These are phyloP conservation scores for Penicillium odoratum DNA, from an alignment of 495 filamentous ascomycete genomes.

Conservation along the genomic window DNA sequence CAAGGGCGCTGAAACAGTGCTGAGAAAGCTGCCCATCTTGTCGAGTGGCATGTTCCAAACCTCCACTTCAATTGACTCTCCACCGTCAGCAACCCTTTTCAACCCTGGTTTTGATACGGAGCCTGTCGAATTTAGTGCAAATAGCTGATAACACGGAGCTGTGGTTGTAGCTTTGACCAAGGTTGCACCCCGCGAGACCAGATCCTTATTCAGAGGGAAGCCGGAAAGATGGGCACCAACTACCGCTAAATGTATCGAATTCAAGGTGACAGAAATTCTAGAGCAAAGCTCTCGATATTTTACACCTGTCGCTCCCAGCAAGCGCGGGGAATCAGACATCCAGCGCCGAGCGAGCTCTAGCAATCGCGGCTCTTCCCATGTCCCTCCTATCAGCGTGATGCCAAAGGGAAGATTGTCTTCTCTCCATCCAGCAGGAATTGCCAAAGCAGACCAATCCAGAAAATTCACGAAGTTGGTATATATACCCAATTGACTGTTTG, in stretches of 20 bases:
- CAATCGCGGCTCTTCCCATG: conserved; percentile 33
- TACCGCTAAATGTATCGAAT: conserved; percentile 13
- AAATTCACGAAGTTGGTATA: conserved; percentile 69
- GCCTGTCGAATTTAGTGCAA: neutral
- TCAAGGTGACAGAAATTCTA: neutral
- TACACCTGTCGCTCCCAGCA: conserved; percentile 37
- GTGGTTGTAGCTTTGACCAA: conserved; percentile 14
- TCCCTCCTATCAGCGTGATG: conserved; percentile 59
- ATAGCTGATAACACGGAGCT: conserved; percentile 12
- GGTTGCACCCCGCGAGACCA: conserved; percentile 31
- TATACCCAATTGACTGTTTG: conserved; percentile 57
- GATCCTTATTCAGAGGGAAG: conserved; percentile 22
- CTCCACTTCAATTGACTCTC: conserved; percentile 29
- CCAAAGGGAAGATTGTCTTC: conserved; percentile 56
- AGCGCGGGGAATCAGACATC: conserved; percentile 11
- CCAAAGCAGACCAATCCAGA: conserved; percentile 61
- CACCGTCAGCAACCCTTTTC: conserved; percentile 43
- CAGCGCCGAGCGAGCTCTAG: conserved; percentile 15
- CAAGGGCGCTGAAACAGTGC: conserved; percentile 15
- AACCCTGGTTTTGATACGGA: conserved; percentile 25
- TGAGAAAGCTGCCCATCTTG: conserved; percentile 17
- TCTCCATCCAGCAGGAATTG: conserved; percentile 51
- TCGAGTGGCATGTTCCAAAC: conserved; percentile 17
- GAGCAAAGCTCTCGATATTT: conserved; percentile 47
- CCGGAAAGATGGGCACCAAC: conserved; percentile 26